Evolutionary conservation across 139 green algal species (phyloP).

Genomic region (Edaphochlamys debaryana): DNA sequence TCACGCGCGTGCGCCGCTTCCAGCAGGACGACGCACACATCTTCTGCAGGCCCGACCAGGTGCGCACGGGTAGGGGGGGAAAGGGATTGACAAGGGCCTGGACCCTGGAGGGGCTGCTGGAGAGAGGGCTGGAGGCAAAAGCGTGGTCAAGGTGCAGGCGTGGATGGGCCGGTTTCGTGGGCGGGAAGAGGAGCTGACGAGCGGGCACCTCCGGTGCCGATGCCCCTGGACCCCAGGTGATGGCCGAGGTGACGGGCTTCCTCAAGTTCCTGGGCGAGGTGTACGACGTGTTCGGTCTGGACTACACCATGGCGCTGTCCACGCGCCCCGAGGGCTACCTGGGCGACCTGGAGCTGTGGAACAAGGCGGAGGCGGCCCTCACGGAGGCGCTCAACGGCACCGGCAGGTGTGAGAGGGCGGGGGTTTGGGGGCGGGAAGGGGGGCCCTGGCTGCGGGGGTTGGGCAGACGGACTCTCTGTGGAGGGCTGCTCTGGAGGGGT

Average conservation of each 20-base stretch:
- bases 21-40: slow-evolving; percentile 99
- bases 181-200: no score
- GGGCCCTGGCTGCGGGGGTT: no score
- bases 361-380: slow-evolving; percentile 87
- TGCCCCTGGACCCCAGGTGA: slow-evolving; percentile 79
- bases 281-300: slow-evolving; percentile 94
- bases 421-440: not conserved
- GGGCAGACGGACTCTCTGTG: no score
- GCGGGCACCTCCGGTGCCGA: no score
- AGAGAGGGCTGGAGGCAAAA: no score
- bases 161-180: not conserved
- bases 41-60: slow-evolving; percentile 95
- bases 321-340: slow-evolving; percentile 92
- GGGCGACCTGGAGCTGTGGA: slow-evolving; percentile 92
- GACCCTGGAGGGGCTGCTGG: no score
- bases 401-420: slow-evolving; percentile 51
- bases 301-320: slow-evolving; percentile 94
- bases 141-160: no score
- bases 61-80: no score
- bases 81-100: no score
- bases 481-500: no score
- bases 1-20: slow-evolving; percentile 95
- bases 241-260: slow-evolving; percentile 84
- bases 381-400: slow-evolving; percentile 84
- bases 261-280: slow-evolving; percentile 93